Evolutionary conservation across 2,329 filamentous ascomycete genomes (phyloP), one percentile per base, ranked within the genome.

Genomic region (Xylariaceae sp.): DNA sequence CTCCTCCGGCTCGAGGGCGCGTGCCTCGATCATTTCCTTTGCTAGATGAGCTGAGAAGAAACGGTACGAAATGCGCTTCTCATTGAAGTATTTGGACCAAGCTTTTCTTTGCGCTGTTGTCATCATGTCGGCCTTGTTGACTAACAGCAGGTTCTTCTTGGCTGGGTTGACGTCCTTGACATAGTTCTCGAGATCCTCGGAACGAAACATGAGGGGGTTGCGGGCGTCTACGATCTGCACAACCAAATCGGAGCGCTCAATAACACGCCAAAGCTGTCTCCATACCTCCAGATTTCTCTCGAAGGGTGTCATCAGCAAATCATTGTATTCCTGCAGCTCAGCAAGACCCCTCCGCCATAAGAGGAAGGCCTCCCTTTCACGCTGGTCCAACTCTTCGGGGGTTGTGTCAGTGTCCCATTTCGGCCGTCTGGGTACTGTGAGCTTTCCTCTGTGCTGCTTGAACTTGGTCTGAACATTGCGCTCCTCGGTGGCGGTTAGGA

Each of bases 91-190:
- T 61, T 88, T 82, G 3, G 92, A 92, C 94, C 94, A 99, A 0
- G 80, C 77, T 59, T 81, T 81, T 59, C 94, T 80, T 74, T 99
- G 95, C 63, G 84, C 83, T 44, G 84, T 71, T 1, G 92, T 96
- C 89, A 99, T 92, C 94, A 99, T 97, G 73, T 99, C 94, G 42
- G 94, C 92, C 78, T 99, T 99, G 79, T 99, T 99, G 66, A 99
- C 93, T 50, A 99, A 77, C 50, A 99, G 71, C 66, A 99, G 67
- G 69, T 97, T 99, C 68, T 91, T 82, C 77, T 99, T 97, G 68
- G 84, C 86, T 2, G 84, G 73, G 64, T 96, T 88, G 22, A 97
- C 88, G 62, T 95, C 90, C 73, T 96, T 95, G 64, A 99, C 94
- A 62, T 99, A 99, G 60, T 77, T 80, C 67, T 97, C 94, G 55